Percentiles rank a stretch among this genome's conserved stretches.
phyloP scores from a whole-genome alignment of 2,329 filamentous ascomycete species.

The Claviceps sp. region DNA sequence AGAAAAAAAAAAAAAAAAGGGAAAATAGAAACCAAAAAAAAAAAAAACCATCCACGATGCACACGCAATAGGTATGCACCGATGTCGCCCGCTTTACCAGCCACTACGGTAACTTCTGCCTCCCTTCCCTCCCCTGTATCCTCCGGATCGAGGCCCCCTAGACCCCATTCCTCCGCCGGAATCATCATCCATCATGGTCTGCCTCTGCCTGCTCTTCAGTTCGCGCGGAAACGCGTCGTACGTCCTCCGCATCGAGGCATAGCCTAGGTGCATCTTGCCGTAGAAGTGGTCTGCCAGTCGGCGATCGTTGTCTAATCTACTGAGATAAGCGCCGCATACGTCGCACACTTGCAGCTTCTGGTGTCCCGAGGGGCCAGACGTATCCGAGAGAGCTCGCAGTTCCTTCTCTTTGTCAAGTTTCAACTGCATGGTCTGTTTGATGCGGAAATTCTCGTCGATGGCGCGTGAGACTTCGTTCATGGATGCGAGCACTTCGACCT shows the following conservation, averaged over 20 bases:
- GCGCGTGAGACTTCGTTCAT: conserved; percentile 68
- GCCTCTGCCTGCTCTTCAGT: conserved; percentile 55
- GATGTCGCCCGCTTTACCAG: conserved; percentile 21
- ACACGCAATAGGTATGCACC: not conserved
- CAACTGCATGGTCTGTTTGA: conserved; percentile 64
- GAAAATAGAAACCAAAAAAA: no score
- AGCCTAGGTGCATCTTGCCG: conserved; percentile 97
- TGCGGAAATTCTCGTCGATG: conserved; percentile 76
- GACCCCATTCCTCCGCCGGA: conserved; percentile 22
- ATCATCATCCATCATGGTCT: conserved; percentile 33
- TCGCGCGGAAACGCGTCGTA: conserved; percentile 79
- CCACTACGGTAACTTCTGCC: conserved; percentile 36
- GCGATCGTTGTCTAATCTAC: conserved; percentile 83
- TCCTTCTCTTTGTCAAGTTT: conserved; percentile 80
- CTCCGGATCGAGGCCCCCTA: conserved; percentile 39
- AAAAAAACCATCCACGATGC: not conserved
- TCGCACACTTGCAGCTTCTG: conserved; percentile 98
- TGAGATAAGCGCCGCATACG: conserved; percentile 91
- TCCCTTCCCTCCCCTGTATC: conserved; percentile 37
- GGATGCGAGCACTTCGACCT: conserved; percentile 76
- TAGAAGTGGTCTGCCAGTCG: conserved; percentile 95
- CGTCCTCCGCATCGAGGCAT: conserved; percentile 95
- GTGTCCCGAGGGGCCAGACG: conserved; percentile 81
- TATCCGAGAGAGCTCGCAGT: conserved; percentile 81
- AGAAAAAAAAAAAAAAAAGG: no score